Evolutionary conservation across 495 filamentous ascomycete genomes (phyloP).

Genomic region (Entonaema liquescens): DNA sequence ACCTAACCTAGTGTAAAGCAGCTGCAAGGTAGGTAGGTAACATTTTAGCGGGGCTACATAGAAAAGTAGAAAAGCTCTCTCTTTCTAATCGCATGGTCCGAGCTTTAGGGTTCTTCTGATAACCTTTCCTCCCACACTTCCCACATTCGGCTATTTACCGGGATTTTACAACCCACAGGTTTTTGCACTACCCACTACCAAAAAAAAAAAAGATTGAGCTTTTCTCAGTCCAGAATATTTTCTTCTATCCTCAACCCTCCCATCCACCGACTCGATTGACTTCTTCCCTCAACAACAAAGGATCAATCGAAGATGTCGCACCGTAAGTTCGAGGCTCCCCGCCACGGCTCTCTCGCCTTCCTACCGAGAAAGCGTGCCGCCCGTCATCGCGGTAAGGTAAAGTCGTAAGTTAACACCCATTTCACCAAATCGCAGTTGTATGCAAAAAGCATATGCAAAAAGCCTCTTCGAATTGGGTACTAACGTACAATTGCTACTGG

Average conservation of each 20-base stretch:
- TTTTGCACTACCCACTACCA: conserved; percentile 21
- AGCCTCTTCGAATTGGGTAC: conserved; percentile 11
- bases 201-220: conserved; percentile 29
- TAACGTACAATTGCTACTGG: conserved; percentile 12
- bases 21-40: too few relatives aligned
- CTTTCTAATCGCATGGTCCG: conserved; percentile 8
- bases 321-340: conserved; percentile 89
- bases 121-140: conserved; percentile 14
- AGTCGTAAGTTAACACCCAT: conserved; percentile 72
- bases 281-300: conserved; percentile 45
- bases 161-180: conserved; percentile 39
- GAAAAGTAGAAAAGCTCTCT: background rate
- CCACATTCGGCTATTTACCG: conserved; percentile 45
- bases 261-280: conserved; percentile 44
- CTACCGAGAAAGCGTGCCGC: conserved; percentile 96
- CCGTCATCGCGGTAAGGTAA: conserved; percentile 97
- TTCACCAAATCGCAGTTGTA: conserved; percentile 3
- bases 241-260: conserved; percentile 12
- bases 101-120: conserved; percentile 32
- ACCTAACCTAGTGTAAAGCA: too few relatives aligned
- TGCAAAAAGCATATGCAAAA: background rate
- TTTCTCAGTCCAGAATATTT: conserved; percentile 38
- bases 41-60: background rate
- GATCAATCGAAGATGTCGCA: conserved; percentile 65
- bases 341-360: conserved; percentile 98